Evolutionary conservation across 1,284 basidiomycete genomes (phyloP).

Genomic region (Tremellales sp.): DNA sequence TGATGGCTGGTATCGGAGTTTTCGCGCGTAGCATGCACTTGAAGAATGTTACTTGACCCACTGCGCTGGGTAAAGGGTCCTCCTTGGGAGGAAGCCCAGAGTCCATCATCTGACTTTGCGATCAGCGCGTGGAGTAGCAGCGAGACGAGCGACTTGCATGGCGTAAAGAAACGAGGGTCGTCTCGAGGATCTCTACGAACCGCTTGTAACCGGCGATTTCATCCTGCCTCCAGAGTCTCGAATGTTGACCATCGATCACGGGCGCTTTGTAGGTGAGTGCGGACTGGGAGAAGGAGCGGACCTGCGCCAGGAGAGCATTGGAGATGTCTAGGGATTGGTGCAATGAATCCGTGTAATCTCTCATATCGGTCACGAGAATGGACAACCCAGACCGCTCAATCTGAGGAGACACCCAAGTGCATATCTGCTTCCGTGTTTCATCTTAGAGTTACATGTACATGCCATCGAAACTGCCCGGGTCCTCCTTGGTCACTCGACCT

Average conservation of each 20-base stretch:
- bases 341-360: constrained; percentile 14
- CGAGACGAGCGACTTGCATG: not conserved
- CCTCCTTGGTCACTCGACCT: not conserved
- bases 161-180: too few relatives aligned
- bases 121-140: constrained; percentile 1
- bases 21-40: constrained; percentile 63
- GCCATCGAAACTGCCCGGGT: not conserved
- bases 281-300: constrained; percentile 7
- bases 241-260: constrained; percentile 8
- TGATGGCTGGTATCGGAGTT: constrained; percentile 57
- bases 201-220: constrained; percentile 26
- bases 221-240: constrained; percentile 21
- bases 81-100: constrained; percentile 18
- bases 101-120: constrained; percentile 7
- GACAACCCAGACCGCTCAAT: not conserved
- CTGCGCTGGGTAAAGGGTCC: constrained; percentile 30
- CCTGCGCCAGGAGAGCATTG: constrained; percentile 3
- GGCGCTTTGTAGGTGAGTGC: constrained; percentile 15
- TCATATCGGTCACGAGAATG: not conserved
- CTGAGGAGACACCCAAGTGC: too few relatives aligned
- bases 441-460: constrained; percentile 1
- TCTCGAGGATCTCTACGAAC: constrained; percentile 11
- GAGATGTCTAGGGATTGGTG: constrained; percentile 5
- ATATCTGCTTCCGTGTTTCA: not conserved
- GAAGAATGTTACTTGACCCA: constrained; percentile 56